These are phyloP conservation scores for Linum trigynum DNA, from an alignment of 345 rosid species.

Conservation along the genomic window DNA sequence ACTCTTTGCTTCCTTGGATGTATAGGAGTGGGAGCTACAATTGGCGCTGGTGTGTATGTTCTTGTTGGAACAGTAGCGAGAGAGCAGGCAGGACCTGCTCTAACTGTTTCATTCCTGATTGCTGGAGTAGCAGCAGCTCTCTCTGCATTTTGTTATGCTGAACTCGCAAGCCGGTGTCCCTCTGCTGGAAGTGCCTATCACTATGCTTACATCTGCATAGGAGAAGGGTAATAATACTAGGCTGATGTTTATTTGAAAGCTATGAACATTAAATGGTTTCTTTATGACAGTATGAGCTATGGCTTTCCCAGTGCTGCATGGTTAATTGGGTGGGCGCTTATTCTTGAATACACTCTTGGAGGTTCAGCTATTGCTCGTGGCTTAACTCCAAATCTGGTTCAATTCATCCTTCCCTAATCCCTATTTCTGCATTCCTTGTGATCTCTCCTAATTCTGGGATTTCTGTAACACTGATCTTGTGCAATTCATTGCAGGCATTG, in stretches of 20 bases:
- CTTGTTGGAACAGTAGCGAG: conserved; percentile 96
- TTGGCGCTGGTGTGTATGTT: conserved; percentile 97
- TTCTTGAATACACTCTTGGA: conserved; percentile 86
- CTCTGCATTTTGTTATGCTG: conserved; percentile 94
- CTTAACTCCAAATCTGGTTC: conserved; percentile 72
- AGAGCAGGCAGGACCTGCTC: conserved; percentile 97
- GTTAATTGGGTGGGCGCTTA: conserved; percentile 91
- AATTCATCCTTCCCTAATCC: conserved; percentile 2
- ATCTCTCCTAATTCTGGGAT: neutral
- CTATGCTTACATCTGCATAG: conserved; percentile 82
- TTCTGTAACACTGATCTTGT: neutral
- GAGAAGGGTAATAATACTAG: conserved; percentile 57
- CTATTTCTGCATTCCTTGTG: neutral
- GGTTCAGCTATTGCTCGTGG: conserved; percentile 96
- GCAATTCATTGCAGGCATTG: conserved; percentile 15
- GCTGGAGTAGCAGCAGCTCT: conserved; percentile 96
- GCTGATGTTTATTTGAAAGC: neutral
- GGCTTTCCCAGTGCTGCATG: conserved; percentile 59
- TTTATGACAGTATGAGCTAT: neutral
- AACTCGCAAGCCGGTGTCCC: conserved; percentile 87
- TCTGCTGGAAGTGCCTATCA: conserved; percentile 99
- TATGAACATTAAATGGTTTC: neutral
- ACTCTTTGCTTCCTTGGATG: neutral
- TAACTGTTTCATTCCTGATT: conserved; percentile 70
- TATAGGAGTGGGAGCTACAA: conserved; percentile 88